Conservation (phyloP, 495 filamentous ascomycete species). For the Glonium stellatum region DNA sequence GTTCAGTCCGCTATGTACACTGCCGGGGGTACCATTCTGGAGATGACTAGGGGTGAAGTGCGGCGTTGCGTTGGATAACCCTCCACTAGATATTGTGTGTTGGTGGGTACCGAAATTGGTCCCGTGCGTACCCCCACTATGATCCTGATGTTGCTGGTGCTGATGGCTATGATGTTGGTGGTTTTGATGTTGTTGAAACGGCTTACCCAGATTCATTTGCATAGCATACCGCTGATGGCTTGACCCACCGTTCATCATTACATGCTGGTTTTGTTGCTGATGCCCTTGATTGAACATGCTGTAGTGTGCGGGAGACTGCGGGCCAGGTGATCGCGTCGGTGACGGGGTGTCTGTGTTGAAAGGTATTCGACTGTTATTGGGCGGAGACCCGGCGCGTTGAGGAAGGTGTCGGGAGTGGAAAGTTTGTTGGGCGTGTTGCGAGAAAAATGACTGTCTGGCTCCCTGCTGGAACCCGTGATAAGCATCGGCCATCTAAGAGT, state of each 20-base stretch:
- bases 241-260: slow-evolving; percentile 60
- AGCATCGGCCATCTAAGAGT: slow-evolving; percentile 76
- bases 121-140: slow-evolving; percentile 48
- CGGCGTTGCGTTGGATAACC: slow-evolving; percentile 64
- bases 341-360: slow-evolving; percentile 56
- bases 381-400: slow-evolving; percentile 52
- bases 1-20: slow-evolving; percentile 49
- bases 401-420: slow-evolving; percentile 44
- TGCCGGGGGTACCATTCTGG: slow-evolving; percentile 64
- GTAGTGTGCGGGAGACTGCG: slow-evolving; percentile 60
- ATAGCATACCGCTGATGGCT: slow-evolving; percentile 56
- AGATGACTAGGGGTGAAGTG: slow-evolving; percentile 64
- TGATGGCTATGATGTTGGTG: slow-evolving; percentile 49
- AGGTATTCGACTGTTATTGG: slow-evolving; percentile 39
- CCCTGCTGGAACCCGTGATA: slow-evolving; percentile 67
- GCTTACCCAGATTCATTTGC: slow-evolving; percentile 60
- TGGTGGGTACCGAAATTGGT: slow-evolving; percentile 56
- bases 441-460: slow-evolving; percentile 57
- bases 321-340: slow-evolving; percentile 62
- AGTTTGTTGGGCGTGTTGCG: slow-evolving; percentile 47
- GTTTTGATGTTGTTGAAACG: slow-evolving; percentile 36
- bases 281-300: slow-evolving; percentile 71
- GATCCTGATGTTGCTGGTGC: slow-evolving; percentile 71
- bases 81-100: slow-evolving; percentile 70
- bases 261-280: slow-evolving; percentile 75